phyloP scores from a whole-genome alignment of 1,284 basidiomycete species.

The Stereum hirsutum region DNA sequence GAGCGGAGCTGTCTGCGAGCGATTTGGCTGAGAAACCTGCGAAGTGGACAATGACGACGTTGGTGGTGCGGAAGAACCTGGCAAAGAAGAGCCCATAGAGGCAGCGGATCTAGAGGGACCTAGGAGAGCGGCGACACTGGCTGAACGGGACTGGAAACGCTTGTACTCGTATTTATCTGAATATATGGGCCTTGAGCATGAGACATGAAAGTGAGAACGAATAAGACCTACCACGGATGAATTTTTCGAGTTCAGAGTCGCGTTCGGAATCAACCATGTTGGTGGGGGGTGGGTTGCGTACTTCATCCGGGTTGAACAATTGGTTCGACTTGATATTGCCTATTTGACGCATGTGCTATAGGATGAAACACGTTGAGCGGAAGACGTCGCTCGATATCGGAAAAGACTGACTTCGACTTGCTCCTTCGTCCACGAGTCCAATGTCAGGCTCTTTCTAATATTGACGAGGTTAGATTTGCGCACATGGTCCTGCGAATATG shows the following conservation, averaged over 20 bases:
- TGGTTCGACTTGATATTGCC: constrained; percentile 74
- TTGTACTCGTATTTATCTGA: constrained; percentile 71
- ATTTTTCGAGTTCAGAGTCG: constrained; percentile 79
- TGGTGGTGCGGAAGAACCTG: constrained; percentile 29
- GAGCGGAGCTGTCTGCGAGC: constrained; percentile 28
- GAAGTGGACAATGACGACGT: no score
- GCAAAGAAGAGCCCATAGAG: constrained; percentile 3
- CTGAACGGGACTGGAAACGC: constrained; percentile 35
- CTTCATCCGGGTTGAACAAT: constrained; percentile 70
- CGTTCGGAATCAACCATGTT: constrained; percentile 72
- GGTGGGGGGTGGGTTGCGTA: constrained; percentile 68
- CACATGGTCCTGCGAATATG: not conserved
- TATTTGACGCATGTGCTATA: constrained; percentile 59
- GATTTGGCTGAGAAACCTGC: no score
- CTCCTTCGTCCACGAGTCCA: constrained; percentile 81
- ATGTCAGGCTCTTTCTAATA: constrained; percentile 69
- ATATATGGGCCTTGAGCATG: constrained; percentile 2
- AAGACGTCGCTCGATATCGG: constrained; percentile 7
- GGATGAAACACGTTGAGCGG: constrained; percentile 6
- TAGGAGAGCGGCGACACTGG: constrained; percentile 16
- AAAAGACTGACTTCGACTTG: constrained; percentile 69
- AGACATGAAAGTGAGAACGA: not conserved
- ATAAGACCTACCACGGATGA: constrained; percentile 57
- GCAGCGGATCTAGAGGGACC: constrained; percentile 25
- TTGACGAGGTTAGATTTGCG: not conserved